A percentile compares a stretch with the other conserved stretches of the same genome.
Conservation (phyloP, 345 rosid genomes). For the Eucalyptus guilfoylei region DNA sequence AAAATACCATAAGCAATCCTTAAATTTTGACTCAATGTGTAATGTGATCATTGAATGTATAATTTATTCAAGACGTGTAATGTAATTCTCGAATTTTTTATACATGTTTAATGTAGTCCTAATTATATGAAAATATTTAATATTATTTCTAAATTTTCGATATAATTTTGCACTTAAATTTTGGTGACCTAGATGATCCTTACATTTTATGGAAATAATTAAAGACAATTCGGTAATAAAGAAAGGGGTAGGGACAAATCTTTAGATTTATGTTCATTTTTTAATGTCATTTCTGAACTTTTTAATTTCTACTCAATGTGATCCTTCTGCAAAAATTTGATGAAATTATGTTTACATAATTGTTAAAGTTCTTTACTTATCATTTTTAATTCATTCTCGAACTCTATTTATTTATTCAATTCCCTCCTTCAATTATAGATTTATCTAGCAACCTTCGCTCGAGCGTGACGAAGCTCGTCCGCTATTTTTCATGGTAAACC, state of each 20-base stretch:
- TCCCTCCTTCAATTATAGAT: not conserved
- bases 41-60: accelerated
- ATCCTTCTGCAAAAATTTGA: not conserved
- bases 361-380: not conserved
- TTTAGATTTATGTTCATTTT: not conserved
- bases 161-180: not conserved
- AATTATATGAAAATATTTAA: too few relatives aligned
- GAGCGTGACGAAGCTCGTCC: not conserved
- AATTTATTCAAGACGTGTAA: too few relatives aligned
- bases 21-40: too few relatives aligned
- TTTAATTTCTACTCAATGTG: not conserved
- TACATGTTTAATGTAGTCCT: too few relatives aligned
- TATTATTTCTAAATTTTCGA: not conserved
- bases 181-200: not conserved
- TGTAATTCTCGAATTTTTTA: accelerated
- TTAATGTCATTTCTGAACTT: not conserved
- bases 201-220: not conserved
- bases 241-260: not conserved
- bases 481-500: not conserved
- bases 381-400: not conserved
- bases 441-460: not conserved
- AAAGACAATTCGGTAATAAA: too few relatives aligned
- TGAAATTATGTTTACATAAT: accelerated
- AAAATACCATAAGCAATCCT: accelerated
- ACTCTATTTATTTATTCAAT: not conserved